phyloP scores from a whole-genome alignment of 140 eudicot genomes.

The Erigeron philadelphicus region DNA sequence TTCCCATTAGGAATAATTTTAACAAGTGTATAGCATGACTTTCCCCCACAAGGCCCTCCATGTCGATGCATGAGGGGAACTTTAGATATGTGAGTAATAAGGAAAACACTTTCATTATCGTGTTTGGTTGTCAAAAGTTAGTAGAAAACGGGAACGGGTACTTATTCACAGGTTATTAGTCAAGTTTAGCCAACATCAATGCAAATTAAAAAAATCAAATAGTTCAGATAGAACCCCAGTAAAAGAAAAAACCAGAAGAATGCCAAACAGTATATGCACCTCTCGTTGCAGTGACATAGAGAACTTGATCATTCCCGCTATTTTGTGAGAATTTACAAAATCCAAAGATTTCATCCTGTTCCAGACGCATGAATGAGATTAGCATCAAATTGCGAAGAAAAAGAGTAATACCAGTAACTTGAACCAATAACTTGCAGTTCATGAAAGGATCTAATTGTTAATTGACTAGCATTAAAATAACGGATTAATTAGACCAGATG shows the following conservation, averaged over 20 bases:
- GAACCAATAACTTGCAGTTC: not conserved
- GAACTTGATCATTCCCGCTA: conserved; percentile 39
- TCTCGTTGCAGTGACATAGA: conserved; percentile 58
- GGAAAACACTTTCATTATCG: not conserved
- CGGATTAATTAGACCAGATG: not conserved
- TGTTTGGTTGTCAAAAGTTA: not conserved
- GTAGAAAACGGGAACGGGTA: not conserved
- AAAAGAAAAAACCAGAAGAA: conserved; percentile 3
- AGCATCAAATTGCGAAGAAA: conserved; percentile 3
- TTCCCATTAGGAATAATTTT: not conserved
- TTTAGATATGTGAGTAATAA: not conserved
- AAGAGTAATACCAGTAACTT: not conserved
- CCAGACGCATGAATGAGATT: conserved; percentile 14
- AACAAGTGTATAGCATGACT: conserved; percentile 4
- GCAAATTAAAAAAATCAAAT: too few species aligned
- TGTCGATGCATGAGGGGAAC: not conserved
- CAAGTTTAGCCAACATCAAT: too few species aligned
- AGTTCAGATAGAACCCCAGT: too few species aligned
- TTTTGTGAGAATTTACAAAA: conserved; percentile 62
- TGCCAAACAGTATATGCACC: conserved; percentile 32
- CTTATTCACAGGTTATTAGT: not conserved
- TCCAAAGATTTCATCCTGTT: conserved; percentile 75
- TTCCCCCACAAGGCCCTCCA: not conserved
- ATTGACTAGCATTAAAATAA: not conserved
- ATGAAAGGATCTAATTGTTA: not conserved